Conservation (phyloP, 306 rosid genomes). For the cucumber (Cucumis sativus) region DNA sequence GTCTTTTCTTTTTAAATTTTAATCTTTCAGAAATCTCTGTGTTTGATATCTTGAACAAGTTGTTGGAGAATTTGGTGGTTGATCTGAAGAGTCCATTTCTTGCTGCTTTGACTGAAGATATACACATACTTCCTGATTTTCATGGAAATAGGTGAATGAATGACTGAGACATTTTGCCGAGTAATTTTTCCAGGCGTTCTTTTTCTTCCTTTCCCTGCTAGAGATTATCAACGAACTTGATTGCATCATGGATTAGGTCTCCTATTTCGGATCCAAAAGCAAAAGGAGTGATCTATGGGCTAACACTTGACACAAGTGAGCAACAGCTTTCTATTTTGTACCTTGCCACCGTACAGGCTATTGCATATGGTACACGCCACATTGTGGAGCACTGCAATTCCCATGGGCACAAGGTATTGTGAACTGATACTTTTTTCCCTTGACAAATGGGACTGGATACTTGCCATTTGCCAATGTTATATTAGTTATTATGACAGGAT, state of each 20-base stretch:
- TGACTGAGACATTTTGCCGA: constrained; percentile 2
- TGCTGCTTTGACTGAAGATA: constrained; percentile 75
- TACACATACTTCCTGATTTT: constrained; percentile 84
- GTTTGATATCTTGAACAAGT: constrained; percentile 74
- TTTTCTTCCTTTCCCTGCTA: constrained; percentile 3
- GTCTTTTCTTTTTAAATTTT: background rate
- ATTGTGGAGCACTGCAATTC: constrained; percentile 91
- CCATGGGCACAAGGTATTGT: constrained; percentile 73
- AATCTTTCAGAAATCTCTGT: constrained; percentile 48
- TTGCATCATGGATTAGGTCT: constrained; percentile 43
- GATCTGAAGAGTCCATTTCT: constrained; percentile 54
- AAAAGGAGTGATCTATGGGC: constrained; percentile 76
- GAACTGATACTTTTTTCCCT: background rate
- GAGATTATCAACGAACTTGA: background rate
- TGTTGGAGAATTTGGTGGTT: constrained; percentile 44
- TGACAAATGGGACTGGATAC: background rate
- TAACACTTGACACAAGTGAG: constrained; percentile 85
- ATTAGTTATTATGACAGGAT: background rate
- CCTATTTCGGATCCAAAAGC: constrained; percentile 92
- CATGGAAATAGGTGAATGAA: constrained; percentile 85
- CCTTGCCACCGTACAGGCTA: constrained; percentile 82
- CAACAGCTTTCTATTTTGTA: constrained; percentile 66
- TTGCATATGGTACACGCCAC: constrained; percentile 94
- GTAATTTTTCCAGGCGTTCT: constrained; percentile 6
- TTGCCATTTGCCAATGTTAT: background rate